Base-by-base conservation (phyloP, 768 basidiomycete species). In the Mycena alexandri region DNA sequence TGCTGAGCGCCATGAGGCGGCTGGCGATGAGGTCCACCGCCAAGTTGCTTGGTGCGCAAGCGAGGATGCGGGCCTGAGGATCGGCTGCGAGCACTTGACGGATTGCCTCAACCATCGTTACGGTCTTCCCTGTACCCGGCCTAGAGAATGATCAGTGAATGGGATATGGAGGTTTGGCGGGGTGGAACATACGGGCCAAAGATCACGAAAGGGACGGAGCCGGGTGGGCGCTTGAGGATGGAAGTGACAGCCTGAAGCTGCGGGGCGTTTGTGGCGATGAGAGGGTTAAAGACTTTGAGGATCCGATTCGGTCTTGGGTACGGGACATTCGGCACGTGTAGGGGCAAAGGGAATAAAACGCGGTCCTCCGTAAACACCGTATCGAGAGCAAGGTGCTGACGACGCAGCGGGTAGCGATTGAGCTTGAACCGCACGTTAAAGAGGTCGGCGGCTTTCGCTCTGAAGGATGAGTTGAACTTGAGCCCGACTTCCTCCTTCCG, bases 81-180 rank as follows among this genome's bases (percentile, higher is more conserved):
- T 87, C 70, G 19, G 63, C 67, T 14, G 69, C 71, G 4, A 90
- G 77, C 9, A 91, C 72, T 69, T 92, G 90, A 3, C 76, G 80
- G 47, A 91, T 90, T 1, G 86, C 85, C 74, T 92, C 90, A 1
- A 90, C 85, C 5, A 88, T 79, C 0, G 89, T 90, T 21, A 90
- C 83, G 0, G 90, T 91, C 76, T 91, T 91, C 2, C 90, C 90
- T 0, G 90, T 91, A 9, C 88, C 88, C 5, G 88, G 88, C 13
- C 88, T 88, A 55, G 33, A 65, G 6, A 21, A 22, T 22, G 46
- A 33, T 66, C 41, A 48, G 41, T 7, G 9, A 36, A 14, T 11
- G 38, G 11, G 36, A 46, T 33, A 2, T 42, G 9, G 25, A 36
- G 24, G 8, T 16, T n/a, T 12, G 17, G 54, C 16, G n/a, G n/a